Evolutionary conservation across 305 asterid species (phyloP).

Genomic region (Plantago rigida): DNA sequence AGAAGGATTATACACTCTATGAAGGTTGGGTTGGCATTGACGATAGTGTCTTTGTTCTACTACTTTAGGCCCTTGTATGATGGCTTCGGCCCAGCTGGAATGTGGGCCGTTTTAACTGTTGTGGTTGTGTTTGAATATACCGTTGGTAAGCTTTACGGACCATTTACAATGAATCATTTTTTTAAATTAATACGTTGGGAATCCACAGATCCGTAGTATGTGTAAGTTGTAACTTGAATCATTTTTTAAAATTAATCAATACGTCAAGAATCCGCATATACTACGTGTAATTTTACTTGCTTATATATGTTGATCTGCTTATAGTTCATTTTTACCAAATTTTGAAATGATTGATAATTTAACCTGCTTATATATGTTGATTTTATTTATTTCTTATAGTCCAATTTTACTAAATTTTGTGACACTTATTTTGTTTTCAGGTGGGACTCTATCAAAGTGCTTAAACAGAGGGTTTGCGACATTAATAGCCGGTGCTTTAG

Average conservation of each 20-base stretch:
- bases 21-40: constrained; percentile 65
- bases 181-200: no score
- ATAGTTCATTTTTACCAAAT: not conserved
- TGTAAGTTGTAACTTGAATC: no score
- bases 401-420: not conserved
- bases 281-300: not conserved
- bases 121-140: constrained; percentile 71
- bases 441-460: constrained; percentile 63
- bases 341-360: not conserved
- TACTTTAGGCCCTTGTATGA: constrained; percentile 58
- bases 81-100: constrained; percentile 64
- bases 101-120: constrained; percentile 75
- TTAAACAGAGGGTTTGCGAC: constrained; percentile 68
- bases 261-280: no score
- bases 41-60: constrained; percentile 55
- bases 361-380: not conserved
- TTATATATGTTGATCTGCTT: constrained; percentile 4
- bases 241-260: no score
- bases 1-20: constrained; percentile 48
- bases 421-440: constrained; percentile 25
- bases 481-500: constrained; percentile 60
- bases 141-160: constrained; percentile 37
- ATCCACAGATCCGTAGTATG: no score
- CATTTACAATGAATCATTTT: not conserved
- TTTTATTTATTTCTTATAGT: not conserved